A percentile compares a stretch with the other conserved stretches of the same genome.
phyloP scores from a whole-genome alignment of 805 yeast genomes.

The Suhomyces kilbournensis region DNA sequence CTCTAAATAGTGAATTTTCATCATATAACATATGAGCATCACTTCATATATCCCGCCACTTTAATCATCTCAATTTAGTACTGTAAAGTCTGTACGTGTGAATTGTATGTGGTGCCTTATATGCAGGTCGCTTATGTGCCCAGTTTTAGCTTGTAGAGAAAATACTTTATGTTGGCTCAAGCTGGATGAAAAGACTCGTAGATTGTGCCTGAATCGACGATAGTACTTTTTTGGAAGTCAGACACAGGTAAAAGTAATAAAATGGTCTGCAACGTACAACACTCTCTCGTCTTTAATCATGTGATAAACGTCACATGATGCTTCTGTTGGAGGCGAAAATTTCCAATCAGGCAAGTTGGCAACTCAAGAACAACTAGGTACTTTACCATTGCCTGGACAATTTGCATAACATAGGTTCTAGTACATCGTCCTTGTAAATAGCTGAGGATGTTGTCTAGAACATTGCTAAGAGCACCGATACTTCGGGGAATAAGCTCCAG shows the following conservation, averaged over 20 bases:
- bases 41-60: too few species aligned
- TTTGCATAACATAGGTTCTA: neutral
- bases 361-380: neutral
- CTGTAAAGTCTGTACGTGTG: too few species aligned
- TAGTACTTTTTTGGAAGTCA: neutral
- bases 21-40: too few species aligned
- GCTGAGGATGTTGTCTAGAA: neutral
- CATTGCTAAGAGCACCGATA: constrained; percentile 1
- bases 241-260: neutral
- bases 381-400: neutral
- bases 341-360: neutral
- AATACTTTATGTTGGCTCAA: neutral
- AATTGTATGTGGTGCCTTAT: too few species aligned
- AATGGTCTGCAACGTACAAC: neutral
- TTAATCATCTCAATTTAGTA: too few species aligned
- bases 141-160: neutral
- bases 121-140: neutral
- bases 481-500: neutral
- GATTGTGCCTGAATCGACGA: neutral
- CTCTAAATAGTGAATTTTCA: too few species aligned
- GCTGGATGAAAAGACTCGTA: neutral
- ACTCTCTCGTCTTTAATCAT: neutral
- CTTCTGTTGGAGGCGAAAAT: neutral
- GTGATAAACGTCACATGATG: neutral
- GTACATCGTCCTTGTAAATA: neutral